Conservation (phyloP, 1,284 basidiomycete species). For the Papiliotrema nemorosa region DNA sequence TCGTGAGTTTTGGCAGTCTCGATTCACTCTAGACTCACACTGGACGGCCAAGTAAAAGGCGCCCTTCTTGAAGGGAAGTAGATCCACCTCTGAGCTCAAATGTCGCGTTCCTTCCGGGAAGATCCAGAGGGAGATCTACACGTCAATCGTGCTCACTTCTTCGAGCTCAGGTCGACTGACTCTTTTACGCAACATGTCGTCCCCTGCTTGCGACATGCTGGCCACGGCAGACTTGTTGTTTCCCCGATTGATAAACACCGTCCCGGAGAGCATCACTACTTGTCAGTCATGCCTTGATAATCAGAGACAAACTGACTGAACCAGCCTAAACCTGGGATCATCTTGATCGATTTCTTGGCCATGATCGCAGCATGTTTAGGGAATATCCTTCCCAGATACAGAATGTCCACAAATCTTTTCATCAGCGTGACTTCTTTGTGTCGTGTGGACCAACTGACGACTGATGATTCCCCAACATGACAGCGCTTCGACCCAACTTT, state of each 20-base stretch:
- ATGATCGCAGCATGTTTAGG: conserved; percentile 83
- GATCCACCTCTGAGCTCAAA: conserved; percentile 59
- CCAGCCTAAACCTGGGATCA: conserved; percentile 79
- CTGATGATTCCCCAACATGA: conserved; percentile 91
- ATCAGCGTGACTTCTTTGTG: background rate
- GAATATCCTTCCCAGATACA: conserved; percentile 82
- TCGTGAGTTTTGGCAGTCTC: background rate
- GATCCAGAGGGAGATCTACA: conserved; percentile 74
- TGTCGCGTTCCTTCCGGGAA: conserved; percentile 91
- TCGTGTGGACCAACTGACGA: conserved; percentile 46
- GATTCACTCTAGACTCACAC: conserved; percentile 39
- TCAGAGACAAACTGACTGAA: conserved; percentile 56
- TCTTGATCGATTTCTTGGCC: conserved; percentile 88
- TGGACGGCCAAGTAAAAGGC: conserved; percentile 95
- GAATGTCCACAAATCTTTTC: conserved; percentile 72
- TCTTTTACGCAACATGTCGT: conserved; percentile 69
- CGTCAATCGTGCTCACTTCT: background rate
- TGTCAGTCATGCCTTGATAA: background rate
- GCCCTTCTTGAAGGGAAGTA: conserved; percentile 95
- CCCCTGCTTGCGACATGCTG: conserved; percentile 75
- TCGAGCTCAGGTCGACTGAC: conserved; percentile 35
- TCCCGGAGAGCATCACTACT: conserved; percentile 74
- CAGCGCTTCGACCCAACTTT: conserved; percentile 45
- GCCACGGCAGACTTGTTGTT: conserved; percentile 71
- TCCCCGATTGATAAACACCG: conserved; percentile 87